Base-by-base conservation (phyloP, 169 alveolate genomes). In the Plasmodium reichenowi region DNA sequence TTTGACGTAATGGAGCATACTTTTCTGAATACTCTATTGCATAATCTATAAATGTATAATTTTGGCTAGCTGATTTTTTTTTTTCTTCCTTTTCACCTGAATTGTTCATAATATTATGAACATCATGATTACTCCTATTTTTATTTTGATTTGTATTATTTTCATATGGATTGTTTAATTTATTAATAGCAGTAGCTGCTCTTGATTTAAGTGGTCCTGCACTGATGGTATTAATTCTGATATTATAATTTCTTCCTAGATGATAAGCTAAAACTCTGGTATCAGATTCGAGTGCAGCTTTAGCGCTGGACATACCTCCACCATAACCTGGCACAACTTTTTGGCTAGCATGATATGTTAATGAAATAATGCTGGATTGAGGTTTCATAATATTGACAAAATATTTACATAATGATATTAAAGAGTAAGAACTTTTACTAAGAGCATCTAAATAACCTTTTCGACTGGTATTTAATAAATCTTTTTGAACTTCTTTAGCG, bases 241-340 rank as follows among this genome's bases (percentile, higher is more conserved):
- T 91, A 54, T 94, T 94, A 72, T 90, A 91, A 83, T 87, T 80
- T 72, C 95, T 29, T 20, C 95, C 94, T 22, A 88, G 93, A 71
- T 94, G 95, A 56, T 91, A 94, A 43, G 97, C 97, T 88, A 94
- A 89, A 12, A 94, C 90, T 54, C 95, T 89, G 32, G 96, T 93
- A 87, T 94, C 97, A 0, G 96, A 93, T 86, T 94, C 97, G 7
- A 94, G 90, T 45, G 94, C 95, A 10, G 95, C 97, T 87, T 94
- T 94, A 7, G 97, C 97, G 63, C 96, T 93, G 72, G 95, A 92
- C 97, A 94, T 94, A 47, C 97, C 97, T 9, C 97, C 97, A 1
- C 97, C 97, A 56, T 94, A 94, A 32, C 97, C 97, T 3, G 95
- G 95, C 17, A 93, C 83, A 24, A 91, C 94, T 38, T 91, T 59